Evolutionary conservation across 441 rosid genomes (phyloP).

Genomic region (Aquilaria agallochum): DNA sequence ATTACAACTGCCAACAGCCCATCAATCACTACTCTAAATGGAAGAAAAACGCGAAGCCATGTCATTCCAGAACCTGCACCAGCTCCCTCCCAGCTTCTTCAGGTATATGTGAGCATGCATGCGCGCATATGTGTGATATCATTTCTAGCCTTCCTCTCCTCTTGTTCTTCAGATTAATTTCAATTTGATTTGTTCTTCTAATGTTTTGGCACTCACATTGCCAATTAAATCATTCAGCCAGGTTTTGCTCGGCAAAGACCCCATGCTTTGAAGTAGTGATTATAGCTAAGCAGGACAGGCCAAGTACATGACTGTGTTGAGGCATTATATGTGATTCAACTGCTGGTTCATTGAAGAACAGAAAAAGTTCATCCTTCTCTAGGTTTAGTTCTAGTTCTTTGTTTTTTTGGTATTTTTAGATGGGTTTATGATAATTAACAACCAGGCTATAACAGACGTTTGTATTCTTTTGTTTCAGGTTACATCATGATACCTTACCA

Average conservation of each 20-base stretch:
- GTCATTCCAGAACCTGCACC: constrained; percentile 38
- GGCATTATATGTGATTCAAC: constrained; percentile 9
- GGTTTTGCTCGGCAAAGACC: constrained; percentile 64
- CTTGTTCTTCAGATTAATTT: background rate
- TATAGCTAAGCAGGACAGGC: background rate
- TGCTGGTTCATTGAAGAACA: constrained; percentile 20
- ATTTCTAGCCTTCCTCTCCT: background rate
- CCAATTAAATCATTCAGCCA: constrained; percentile 46
- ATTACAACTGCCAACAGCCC: constrained; percentile 77
- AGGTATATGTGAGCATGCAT: constrained; percentile 32
- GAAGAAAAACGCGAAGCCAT: constrained; percentile 80
- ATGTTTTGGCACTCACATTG: constrained; percentile 13
- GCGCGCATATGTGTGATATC: no score
- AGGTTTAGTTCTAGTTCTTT: background rate
- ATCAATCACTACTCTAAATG: constrained; percentile 38
- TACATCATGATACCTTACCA: no score
- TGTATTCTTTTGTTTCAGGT: no score
- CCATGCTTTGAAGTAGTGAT: constrained; percentile 21
- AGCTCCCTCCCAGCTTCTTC: constrained; percentile 90
- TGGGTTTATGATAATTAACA: no score
- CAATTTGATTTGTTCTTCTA: constrained; percentile 7
- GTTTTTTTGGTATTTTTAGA: background rate
- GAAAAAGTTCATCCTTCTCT: constrained; percentile 2
- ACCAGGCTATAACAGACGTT: no score
- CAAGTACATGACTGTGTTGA: background rate